Percentiles rank a stretch among this genome's conserved stretches.
These are phyloP conservation scores for Citrullus mucosospermus DNA, from an alignment of 306 rosid species.

Conservation along the genomic window DNA sequence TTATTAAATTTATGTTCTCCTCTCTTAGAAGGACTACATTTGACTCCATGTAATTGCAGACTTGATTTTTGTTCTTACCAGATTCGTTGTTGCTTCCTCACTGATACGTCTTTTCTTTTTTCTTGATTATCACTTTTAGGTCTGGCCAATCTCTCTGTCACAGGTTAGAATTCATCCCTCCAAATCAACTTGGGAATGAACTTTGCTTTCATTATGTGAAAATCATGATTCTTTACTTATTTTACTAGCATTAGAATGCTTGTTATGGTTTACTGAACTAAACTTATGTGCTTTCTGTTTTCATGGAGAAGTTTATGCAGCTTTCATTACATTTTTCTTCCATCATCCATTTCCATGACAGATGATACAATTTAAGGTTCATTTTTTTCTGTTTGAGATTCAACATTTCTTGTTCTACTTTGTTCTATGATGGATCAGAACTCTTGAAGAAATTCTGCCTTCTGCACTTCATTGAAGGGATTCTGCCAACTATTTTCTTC, in stretches of 20 bases:
- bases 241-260: neutral
- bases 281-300: neutral
- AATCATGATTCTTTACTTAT: neutral
- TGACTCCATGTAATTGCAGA: neutral
- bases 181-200: slow-evolving; percentile 1
- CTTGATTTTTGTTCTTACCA: neutral
- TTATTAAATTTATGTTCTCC: neutral
- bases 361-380: neutral
- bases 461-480: neutral
- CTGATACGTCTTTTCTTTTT: neutral
- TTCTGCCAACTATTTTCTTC: neutral
- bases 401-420: neutral
- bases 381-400: neutral
- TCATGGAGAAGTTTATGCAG: neutral
- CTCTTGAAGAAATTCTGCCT: neutral
- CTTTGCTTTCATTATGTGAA: neutral
- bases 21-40: neutral
- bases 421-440: neutral
- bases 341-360: neutral
- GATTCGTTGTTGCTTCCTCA: neutral
- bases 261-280: neutral
- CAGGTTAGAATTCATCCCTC: slow-evolving; percentile 53
- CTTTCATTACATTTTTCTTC: neutral
- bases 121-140: slow-evolving; percentile 32
- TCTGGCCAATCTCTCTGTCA: slow-evolving; percentile 74